phyloP scores from a whole-genome alignment of 2,329 filamentous ascomycete species.

The Fusarium keratoplasticum region DNA sequence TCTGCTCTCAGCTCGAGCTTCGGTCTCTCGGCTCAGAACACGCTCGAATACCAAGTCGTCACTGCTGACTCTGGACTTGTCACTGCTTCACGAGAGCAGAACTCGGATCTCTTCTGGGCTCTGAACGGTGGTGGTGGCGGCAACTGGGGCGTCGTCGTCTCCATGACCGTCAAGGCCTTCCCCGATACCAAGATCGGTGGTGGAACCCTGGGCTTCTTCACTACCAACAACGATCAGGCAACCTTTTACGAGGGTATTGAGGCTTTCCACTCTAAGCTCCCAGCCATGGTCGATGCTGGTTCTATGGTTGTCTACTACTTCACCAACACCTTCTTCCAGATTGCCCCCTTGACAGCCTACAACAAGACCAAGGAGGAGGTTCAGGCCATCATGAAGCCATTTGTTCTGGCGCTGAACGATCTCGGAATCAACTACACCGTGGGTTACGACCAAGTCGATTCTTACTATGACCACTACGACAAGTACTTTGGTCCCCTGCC shows the following conservation, averaged over 20 bases:
- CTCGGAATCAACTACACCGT: constrained; percentile 23
- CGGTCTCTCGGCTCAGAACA: constrained; percentile 70
- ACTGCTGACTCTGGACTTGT: constrained; percentile 60
- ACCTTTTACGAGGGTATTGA: constrained; percentile 62
- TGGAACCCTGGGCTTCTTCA: constrained; percentile 57
- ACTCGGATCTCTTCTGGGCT: constrained; percentile 73
- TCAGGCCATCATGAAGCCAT: constrained; percentile 52
- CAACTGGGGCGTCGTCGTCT: constrained; percentile 68
- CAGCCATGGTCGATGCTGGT: constrained; percentile 61
- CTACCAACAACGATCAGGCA: constrained; percentile 46
- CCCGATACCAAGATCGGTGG: constrained; percentile 56
- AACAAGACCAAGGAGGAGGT: constrained; percentile 58
- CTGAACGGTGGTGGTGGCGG: constrained; percentile 69
- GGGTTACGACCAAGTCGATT: constrained; percentile 23
- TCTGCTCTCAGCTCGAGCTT: constrained; percentile 61
- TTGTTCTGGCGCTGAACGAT: constrained; percentile 15
- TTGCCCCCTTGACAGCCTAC: constrained; percentile 56
- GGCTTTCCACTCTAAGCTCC: constrained; percentile 55
- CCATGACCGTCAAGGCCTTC: constrained; percentile 65
- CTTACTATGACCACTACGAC: constrained; percentile 56
- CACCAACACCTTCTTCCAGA: constrained; percentile 57
- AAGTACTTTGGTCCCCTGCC: constrained; percentile 56
- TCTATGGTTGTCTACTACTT: constrained; percentile 62
- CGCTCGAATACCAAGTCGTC: constrained; percentile 67
- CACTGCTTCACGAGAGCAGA: constrained; percentile 57